Base-by-base conservation (phyloP, 208 protist genomes). In the Acanthamoeba healyi region DNA sequence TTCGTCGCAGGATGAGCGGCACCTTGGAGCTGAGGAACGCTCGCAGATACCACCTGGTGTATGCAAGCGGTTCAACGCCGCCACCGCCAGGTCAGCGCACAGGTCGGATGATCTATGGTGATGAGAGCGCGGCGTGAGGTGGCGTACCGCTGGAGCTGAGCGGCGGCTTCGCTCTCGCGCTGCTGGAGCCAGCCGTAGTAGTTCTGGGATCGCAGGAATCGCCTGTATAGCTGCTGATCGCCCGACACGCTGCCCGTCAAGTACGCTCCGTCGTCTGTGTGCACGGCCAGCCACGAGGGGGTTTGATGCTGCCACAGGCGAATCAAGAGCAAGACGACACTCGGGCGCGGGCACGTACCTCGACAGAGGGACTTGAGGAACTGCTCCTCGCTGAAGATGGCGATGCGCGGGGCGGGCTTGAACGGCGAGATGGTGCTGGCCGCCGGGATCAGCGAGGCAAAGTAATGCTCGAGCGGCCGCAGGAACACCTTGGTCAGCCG, bases 341-440 rank as follows among this genome's bases (percentile, higher is more conserved):
- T 14, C 26, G 26, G 29, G 6, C 7, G 19, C 15, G 14, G 1
- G 29, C 2, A 19, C 65, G 77, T 29, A 34, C 26, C 26, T 34
- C 40, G n/a, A 1, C 70, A n/a, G 77, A 86, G 24, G 0, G 77
- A 61, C 44, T 38, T n/a, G 19, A 86, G 77, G 77, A 86, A 86
- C 9, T 51, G 26, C 7, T 86, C 77, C 24, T 86, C 29, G 46
- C 32, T 86, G 46, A 86, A 86, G 29, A 22, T 29, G 42, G 44
- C 77, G 7, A 86, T 38, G 10, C 77, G 77, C 44, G 77, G 77
- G 26, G 77, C 42, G 42, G 77, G 77, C 44, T 58, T 54, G 77
- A 86, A 86, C n/a, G 77, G 77, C 77, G 77, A 86, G 10, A 86
- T 58, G 26, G 77, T 86, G 77, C 22, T 86, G 77, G 77, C 77